Base-by-base conservation (phyloP, 768 basidiomycete genomes). In the Tulasnella sp. region DNA sequence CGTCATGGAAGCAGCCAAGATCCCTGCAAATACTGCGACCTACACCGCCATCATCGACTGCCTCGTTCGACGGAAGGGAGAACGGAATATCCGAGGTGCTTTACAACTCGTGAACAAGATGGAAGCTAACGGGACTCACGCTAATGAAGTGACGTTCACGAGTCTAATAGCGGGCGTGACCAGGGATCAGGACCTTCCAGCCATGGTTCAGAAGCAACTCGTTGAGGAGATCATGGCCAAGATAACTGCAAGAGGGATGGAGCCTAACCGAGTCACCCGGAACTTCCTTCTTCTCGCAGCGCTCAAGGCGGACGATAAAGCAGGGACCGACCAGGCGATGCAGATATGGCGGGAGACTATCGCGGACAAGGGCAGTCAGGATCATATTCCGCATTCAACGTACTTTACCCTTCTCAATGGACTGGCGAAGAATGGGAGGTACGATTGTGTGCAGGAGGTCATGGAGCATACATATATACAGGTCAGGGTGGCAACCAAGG, bases 131-230 rank as follows among this genome's bases (percentile, higher is more conserved):
- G 81, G 84, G 5, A 82, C 85, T 34, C 82, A 82, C 67, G 91
- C 93, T 0, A 96, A 91, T 81, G 89, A 89, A 77, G 86, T 94
- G 78, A 95, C 93, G 37, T 99, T 95, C 83, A 96, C 94, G 0
- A 85, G 89, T 1, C 85, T 97, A 70, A 85, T 97, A 69, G 85
- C 90, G 9, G 91, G 90, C 5, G 85, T 96, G 78, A 88, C 92
- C 81, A 87, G 90, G 37, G 88, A 87, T 19, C 79, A 83, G 11
- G 88, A 89, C 85, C 80, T 88, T 74, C 82, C 87, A 31, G 79
- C 84, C 6, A 79, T 83, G 37, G 67, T 70, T 8, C 67, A 64
- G 8, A 29, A 19, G 15, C 31, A 19, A 15, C 82, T 86, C 54
- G 85, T 85, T 17, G 84, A 87, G 71, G 84, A 86, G 77, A 86